These are phyloP conservation scores for Cystobasidium slooffiae DNA, from an alignment of 1,284 basidiomycete genomes.

Conservation along the genomic window DNA sequence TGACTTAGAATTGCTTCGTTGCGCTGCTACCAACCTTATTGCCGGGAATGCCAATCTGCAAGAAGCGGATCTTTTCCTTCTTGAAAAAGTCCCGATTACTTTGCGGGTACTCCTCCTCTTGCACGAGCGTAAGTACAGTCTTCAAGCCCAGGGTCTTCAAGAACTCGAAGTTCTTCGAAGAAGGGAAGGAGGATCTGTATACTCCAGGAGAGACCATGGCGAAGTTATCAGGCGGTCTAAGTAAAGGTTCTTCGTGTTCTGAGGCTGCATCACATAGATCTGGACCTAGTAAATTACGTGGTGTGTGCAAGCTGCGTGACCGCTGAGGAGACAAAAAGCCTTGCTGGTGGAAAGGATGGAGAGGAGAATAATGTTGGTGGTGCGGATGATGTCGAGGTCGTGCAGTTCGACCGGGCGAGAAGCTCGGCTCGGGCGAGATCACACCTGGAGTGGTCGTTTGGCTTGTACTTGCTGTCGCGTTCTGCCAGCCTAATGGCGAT, in stretches of 20 bases:
- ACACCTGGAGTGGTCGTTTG: slow-evolving; percentile 23
- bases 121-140: slow-evolving; percentile 63
- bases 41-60: slow-evolving; percentile 64
- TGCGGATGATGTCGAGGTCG: not conserved
- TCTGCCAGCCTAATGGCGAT: not conserved
- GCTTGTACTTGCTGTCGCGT: slow-evolving; percentile 12
- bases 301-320: slow-evolving; percentile 1
- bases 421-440: not conserved
- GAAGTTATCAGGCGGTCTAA: slow-evolving; percentile 59
- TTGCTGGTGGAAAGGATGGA: slow-evolving; percentile 28
- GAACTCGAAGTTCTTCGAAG: slow-evolving; percentile 63
- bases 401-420: not conserved
- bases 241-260: not conserved
- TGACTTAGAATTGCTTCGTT: not conserved
- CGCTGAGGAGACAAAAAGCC: slow-evolving; percentile 20
- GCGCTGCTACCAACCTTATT: slow-evolving; percentile 59
- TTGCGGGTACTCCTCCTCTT: slow-evolving; percentile 62
- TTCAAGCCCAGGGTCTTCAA: slow-evolving; percentile 62
- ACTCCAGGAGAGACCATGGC: slow-evolving; percentile 60
- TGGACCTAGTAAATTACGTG: slow-evolving; percentile 10
- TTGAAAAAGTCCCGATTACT: slow-evolving; percentile 61
- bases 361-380: slow-evolving; percentile 25
- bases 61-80: slow-evolving; percentile 58
- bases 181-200: slow-evolving; percentile 62
- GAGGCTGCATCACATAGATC: not conserved